Conservation (phyloP, 2,329 filamentous ascomycete genomes). For the Venturia aucupariae region DNA sequence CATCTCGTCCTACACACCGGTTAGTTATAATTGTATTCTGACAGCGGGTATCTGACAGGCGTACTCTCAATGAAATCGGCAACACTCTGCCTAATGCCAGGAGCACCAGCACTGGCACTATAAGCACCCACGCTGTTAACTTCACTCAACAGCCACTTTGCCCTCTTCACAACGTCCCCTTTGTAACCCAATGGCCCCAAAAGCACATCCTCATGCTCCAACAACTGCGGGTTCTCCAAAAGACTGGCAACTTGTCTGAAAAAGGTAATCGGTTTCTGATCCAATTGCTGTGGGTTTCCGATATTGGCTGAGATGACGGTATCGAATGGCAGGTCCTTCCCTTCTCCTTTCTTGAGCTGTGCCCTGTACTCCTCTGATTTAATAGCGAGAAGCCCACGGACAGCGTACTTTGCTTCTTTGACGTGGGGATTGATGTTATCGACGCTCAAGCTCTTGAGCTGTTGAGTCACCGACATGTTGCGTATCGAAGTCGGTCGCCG, state of each 20-base stretch:
- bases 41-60: slow-evolving; percentile 23
- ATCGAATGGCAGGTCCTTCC: slow-evolving; percentile 67
- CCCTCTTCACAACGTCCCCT: slow-evolving; percentile 77
- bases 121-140: slow-evolving; percentile 93
- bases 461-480: slow-evolving; percentile 10
- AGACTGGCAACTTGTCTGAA: slow-evolving; percentile 94
- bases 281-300: slow-evolving; percentile 95
- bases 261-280: slow-evolving; percentile 98
- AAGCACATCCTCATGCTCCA: slow-evolving; percentile 76
- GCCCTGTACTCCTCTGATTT: slow-evolving; percentile 86
- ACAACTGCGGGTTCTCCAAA: slow-evolving; percentile 77
- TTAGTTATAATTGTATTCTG: background rate
- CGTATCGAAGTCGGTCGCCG: background rate
- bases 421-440: slow-evolving; percentile 91
- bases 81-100: slow-evolving; percentile 78
- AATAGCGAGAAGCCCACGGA: slow-evolving; percentile 89
- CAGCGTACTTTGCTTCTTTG: slow-evolving; percentile 84
- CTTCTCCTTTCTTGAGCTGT: slow-evolving; percentile 51
- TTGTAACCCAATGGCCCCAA: slow-evolving; percentile 73
- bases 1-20: slow-evolving; percentile 58
- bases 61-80: slow-evolving; percentile 84
- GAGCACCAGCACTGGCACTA: slow-evolving; percentile 84
- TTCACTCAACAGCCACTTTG: slow-evolving; percentile 68
- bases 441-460: slow-evolving; percentile 46
- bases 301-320: slow-evolving; percentile 96